phyloP scores from a whole-genome alignment of 768 basidiomycete species.

The Panellus pusillus region DNA sequence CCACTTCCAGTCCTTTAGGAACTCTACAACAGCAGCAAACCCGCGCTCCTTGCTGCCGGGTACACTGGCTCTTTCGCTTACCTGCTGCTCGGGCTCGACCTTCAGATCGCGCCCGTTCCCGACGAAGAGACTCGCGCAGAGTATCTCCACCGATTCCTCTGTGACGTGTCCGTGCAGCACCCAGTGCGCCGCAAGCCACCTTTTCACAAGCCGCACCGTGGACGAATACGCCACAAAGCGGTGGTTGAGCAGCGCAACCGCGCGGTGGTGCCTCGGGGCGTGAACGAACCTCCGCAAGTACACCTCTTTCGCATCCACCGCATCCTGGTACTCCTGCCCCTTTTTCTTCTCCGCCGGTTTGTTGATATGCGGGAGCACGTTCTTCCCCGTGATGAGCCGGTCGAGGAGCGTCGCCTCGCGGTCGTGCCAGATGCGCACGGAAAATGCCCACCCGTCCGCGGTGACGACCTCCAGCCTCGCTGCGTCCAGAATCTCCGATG shows the following conservation, averaged over 20 bases:
- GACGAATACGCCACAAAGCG: conserved; percentile 76
- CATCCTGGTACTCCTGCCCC: conserved; percentile 53
- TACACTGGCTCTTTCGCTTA: conserved; percentile 40
- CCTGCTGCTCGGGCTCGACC: conserved; percentile 32
- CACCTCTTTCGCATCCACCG: conserved; percentile 54
- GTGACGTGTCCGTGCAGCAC: conserved; percentile 72
- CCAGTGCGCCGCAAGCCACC: conserved; percentile 93
- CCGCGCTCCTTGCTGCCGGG: conserved; percentile 80
- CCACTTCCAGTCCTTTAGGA: conserved; percentile 86
- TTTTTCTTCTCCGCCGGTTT: conserved; percentile 33
- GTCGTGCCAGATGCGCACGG: conserved; percentile 81
- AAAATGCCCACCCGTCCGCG: conserved; percentile 85
- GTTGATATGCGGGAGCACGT: conserved; percentile 39
- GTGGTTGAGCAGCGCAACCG: conserved; percentile 77
- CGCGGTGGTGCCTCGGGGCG: conserved; percentile 82
- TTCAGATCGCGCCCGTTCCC: conserved; percentile 41
- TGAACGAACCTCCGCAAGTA: conserved; percentile 77
- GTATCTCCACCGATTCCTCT: conserved; percentile 79
- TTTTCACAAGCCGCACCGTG: conserved; percentile 85
- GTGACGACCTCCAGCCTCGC: conserved; percentile 76
- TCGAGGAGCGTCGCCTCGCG: conserved; percentile 81
- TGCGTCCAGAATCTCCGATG: conserved; percentile 65
- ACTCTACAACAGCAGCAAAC: conserved; percentile 70
- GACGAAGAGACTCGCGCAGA: conserved; percentile 80
- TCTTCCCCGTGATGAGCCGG: conserved; percentile 54